These are phyloP conservation scores for Cercospora citrullina DNA, from an alignment of 2,329 filamentous ascomycete species.

Conservation along the genomic window DNA sequence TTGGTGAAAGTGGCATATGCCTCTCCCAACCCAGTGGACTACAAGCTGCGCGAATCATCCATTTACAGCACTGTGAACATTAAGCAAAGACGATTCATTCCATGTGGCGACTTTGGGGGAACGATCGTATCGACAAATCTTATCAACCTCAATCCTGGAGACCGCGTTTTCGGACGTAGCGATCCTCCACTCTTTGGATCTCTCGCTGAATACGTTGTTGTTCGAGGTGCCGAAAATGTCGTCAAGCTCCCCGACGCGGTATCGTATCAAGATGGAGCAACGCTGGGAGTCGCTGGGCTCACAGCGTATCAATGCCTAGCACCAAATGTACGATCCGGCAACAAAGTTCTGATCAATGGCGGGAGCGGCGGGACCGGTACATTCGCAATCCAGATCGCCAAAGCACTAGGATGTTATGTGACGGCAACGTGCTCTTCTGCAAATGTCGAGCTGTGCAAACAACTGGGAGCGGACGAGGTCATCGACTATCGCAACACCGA, in stretches of 20 bases:
- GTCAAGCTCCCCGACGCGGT: conserved; percentile 41
- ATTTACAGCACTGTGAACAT: conserved; percentile 41
- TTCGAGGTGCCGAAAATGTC: conserved; percentile 20
- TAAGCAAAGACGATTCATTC: conserved; percentile 45
- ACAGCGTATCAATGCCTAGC: conserved; percentile 44
- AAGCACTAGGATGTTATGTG: conserved; percentile 60
- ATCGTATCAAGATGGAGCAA: conserved; percentile 40
- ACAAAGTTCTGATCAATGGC: conserved; percentile 64
- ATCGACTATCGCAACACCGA: conserved; percentile 59
- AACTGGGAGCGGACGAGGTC: conserved; percentile 63
- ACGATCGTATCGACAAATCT: conserved; percentile 44
- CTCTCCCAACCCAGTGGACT: conserved; percentile 53
- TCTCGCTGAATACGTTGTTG: conserved; percentile 42
- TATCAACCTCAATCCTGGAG: conserved; percentile 38
- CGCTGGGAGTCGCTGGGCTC: conserved; percentile 41
- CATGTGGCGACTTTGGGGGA: conserved; percentile 56
- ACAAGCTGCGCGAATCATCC: conserved; percentile 50
- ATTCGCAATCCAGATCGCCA: conserved; percentile 64
- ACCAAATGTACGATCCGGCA: conserved; percentile 42
- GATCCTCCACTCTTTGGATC: conserved; percentile 39
- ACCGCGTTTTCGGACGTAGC: conserved; percentile 45
- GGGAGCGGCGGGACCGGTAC: conserved; percentile 63
- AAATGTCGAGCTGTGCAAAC: conserved; percentile 59
- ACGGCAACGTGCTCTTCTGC: conserved; percentile 58
- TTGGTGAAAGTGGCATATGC: conserved; percentile 49